phyloP scores from a whole-genome alignment of 371 early-diverging fungal genomes.

The Choanephora cucurbitarum region DNA sequence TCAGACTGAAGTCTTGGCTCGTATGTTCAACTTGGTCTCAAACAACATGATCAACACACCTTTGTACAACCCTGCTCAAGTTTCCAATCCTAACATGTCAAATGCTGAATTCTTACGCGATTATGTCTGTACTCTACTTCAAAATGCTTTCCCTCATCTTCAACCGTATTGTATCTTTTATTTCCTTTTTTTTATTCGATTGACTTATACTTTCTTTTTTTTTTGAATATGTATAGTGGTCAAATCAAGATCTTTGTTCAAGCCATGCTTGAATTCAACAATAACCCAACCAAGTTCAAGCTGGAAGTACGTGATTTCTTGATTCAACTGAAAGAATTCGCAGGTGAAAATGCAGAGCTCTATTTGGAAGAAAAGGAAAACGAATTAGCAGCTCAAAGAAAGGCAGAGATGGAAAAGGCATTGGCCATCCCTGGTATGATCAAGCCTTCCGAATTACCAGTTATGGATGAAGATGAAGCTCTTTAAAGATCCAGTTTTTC shows the following conservation, averaged over 20 bases:
- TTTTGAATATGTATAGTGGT: constrained; percentile 59
- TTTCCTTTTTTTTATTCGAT: neutral
- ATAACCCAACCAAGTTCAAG: constrained; percentile 83
- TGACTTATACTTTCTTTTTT: too few relatives aligned
- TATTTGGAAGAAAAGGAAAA: constrained; percentile 92
- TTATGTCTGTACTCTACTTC: constrained; percentile 79
- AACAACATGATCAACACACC: constrained; percentile 82
- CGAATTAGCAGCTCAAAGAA: constrained; percentile 79
- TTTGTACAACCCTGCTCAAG: constrained; percentile 72
- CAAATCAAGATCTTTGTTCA: constrained; percentile 88
- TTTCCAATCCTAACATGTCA: constrained; percentile 70
- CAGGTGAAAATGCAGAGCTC: constrained; percentile 88
- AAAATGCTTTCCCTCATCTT: constrained; percentile 92
- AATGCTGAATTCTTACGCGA: constrained; percentile 81
- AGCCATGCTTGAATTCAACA: constrained; percentile 83
- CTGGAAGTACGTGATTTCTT: constrained; percentile 95
- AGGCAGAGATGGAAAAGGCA: constrained; percentile 83
- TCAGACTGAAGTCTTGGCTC: constrained; percentile 87
- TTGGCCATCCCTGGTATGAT: constrained; percentile 94
- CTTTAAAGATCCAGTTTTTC: constrained; percentile 21
- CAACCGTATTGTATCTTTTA: constrained; percentile 53
- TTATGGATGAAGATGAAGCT: constrained; percentile 67
- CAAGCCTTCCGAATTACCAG: constrained; percentile 88
- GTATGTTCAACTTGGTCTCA: constrained; percentile 86
- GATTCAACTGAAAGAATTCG: constrained; percentile 94